Conservation (phyloP, 352 stramenopile species). For the Globisporangium cystogenes region DNA sequence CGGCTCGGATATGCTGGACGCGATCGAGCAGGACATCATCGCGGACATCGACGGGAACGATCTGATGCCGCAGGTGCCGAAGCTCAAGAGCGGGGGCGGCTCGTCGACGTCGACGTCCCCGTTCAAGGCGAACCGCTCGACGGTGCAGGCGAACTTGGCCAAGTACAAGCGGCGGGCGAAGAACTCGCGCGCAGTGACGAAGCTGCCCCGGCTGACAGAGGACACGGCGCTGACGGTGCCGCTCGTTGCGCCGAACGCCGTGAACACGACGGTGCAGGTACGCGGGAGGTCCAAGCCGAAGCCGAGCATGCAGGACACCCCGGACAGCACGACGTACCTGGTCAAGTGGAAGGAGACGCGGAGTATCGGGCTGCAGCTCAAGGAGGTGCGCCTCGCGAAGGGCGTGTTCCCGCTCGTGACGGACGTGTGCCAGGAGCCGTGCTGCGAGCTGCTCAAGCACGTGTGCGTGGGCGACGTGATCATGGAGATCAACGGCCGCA, state of each 20-base stretch:
- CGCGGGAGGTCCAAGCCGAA: conserved; percentile 73
- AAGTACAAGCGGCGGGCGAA: conserved; percentile 81
- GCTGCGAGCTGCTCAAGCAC: conserved; percentile 77
- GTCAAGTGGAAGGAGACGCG: conserved; percentile 87
- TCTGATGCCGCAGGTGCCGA: conserved; percentile 39
- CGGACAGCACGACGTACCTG: conserved; percentile 78
- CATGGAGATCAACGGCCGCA: conserved; percentile 85
- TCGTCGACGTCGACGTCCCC: conserved; percentile 5
- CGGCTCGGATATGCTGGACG: conserved; percentile 19
- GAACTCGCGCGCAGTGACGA: conserved; percentile 46
- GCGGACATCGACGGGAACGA: conserved; percentile 50
- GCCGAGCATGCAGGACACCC: conserved; percentile 69
- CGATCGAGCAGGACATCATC: conserved; percentile 43
- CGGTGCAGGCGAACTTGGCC: conserved; percentile 50
- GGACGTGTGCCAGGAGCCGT: conserved; percentile 79
- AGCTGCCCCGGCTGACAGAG: conserved; percentile 63
- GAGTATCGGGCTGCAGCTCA: conserved; percentile 82
- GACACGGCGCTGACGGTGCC: conserved; percentile 64
- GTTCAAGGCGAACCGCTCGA: conserved; percentile 32
- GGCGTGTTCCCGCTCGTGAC: conserved; percentile 77
- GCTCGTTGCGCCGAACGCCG: conserved; percentile 65
- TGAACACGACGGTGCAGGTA: conserved; percentile 84
- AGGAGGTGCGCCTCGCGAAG: conserved; percentile 73
- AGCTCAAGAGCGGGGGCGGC: conserved; percentile 20
- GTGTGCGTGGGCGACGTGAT: conserved; percentile 83